Conservation (phyloP, 345 rosid species). For the Eucalyptus rudis region DNA sequence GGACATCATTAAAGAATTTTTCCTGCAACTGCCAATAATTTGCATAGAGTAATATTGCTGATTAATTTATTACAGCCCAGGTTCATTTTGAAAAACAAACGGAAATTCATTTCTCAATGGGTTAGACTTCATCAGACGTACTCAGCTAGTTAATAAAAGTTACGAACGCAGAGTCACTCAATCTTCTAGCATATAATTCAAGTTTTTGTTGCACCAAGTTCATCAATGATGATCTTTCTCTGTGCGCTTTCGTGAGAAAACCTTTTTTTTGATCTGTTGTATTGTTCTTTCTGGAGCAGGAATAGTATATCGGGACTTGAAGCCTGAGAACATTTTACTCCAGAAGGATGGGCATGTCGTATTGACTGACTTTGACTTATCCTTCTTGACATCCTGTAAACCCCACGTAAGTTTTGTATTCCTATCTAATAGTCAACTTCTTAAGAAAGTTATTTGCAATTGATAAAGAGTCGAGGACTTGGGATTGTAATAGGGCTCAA, state of each 20-base stretch:
- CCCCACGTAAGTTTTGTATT: conserved; percentile 42
- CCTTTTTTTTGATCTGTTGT: background rate
- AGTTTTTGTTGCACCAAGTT: background rate
- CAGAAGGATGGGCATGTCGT: conserved; percentile 78
- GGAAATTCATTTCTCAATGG: background rate
- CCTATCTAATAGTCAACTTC: background rate
- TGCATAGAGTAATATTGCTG: background rate
- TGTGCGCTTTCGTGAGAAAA: background rate
- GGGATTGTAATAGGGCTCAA: background rate
- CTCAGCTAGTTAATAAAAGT: background rate
- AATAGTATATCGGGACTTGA: conserved; percentile 81
- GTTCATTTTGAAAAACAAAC: background rate
- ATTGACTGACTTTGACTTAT: conserved; percentile 88
- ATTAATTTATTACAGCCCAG: background rate
- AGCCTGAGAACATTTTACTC: conserved; percentile 91
- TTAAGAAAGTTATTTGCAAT: background rate
- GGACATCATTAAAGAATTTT: background rate
- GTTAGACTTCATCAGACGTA: background rate
- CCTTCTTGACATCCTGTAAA: conserved; percentile 62
- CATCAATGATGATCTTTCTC: background rate
- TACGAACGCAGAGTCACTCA: background rate
- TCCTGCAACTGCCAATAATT: background rate
- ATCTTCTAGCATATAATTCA: background rate
- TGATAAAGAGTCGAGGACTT: background rate
- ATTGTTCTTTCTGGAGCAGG: conserved; percentile 21